Conservation (phyloP, 2,329 filamentous ascomycete genomes). For the Colletotrichum melonis region DNA sequence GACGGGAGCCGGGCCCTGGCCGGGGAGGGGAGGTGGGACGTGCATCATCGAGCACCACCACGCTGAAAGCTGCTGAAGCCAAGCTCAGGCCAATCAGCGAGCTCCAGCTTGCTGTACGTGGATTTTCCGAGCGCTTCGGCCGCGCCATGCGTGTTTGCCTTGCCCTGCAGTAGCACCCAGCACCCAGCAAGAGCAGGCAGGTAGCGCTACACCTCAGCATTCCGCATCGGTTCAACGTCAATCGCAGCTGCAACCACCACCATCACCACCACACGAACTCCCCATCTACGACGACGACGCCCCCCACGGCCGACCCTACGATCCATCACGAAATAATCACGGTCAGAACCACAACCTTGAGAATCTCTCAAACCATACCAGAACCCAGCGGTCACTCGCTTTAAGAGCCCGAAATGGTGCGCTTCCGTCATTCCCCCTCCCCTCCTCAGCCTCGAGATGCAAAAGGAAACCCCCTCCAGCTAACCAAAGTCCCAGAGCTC, state of each 20-base stretch:
- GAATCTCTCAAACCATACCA: background rate
- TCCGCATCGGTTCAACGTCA: constrained; percentile 37
- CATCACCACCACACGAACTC: constrained; percentile 36
- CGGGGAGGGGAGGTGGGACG: constrained; percentile 5
- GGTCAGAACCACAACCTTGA: background rate
- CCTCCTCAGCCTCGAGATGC: constrained; percentile 30
- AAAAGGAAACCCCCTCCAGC: constrained; percentile 42
- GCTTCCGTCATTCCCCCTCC: constrained; percentile 22
- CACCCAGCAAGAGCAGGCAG: constrained; percentile 34
- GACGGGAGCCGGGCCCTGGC: constrained; percentile 1
- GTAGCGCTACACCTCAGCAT: constrained; percentile 41
- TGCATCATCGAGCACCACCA: constrained; percentile 26
- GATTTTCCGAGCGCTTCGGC: constrained; percentile 40
- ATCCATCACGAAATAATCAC: constrained; percentile 11
- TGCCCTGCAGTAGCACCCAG: constrained; percentile 38
- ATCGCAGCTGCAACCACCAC: constrained; percentile 38
- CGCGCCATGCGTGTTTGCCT: constrained; percentile 58
- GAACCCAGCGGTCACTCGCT: constrained; percentile 21
- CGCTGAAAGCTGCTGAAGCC: constrained; percentile 24
- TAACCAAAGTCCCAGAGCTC: constrained; percentile 72
- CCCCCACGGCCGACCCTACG: constrained; percentile 13
- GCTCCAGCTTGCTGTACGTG: constrained; percentile 30
- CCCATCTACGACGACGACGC: constrained; percentile 23
- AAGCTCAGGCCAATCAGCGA: constrained; percentile 38
- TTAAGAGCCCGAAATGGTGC: constrained; percentile 40